Percentiles rank a stretch among this genome's conserved stretches.
Conservation (phyloP, 140 eudicot genomes). For the Senecio squalidus region DNA sequence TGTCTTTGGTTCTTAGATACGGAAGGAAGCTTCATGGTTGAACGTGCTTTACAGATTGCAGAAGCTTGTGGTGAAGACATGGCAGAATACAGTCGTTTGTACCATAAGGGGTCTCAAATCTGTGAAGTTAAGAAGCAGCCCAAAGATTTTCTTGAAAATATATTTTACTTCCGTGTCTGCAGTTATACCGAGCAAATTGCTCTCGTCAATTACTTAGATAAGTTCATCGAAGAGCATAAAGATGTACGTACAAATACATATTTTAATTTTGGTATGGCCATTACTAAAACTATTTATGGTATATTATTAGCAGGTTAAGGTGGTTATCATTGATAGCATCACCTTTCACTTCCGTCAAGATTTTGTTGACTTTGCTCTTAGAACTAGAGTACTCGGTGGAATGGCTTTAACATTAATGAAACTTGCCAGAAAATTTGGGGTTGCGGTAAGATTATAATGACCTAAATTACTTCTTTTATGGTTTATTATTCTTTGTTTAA, state of each 20-base stretch:
- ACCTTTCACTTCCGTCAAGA: slow-evolving; percentile 94
- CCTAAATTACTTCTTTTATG: slow-evolving; percentile 2
- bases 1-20: slow-evolving; percentile 53
- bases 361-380: slow-evolving; percentile 90
- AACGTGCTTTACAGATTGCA: slow-evolving; percentile 91
- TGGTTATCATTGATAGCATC: slow-evolving; percentile 76
- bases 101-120: slow-evolving; percentile 37
- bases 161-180: slow-evolving; percentile 81
- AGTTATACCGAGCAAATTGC: slow-evolving; percentile 89
- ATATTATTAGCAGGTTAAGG: slow-evolving; percentile 56
- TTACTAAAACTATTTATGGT: background rate
- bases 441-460: slow-evolving; percentile 60
- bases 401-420: slow-evolving; percentile 82
- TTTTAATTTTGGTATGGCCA: slow-evolving; percentile 1
- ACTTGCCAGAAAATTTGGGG: slow-evolving; percentile 57
- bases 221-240: slow-evolving; percentile 73
- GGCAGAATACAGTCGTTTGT: slow-evolving; percentile 41
- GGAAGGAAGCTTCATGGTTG: slow-evolving; percentile 97
- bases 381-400: slow-evolving; percentile 81
- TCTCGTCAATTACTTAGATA: slow-evolving; percentile 60
- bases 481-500: no score
- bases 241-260: slow-evolving; percentile 49
- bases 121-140: slow-evolving; percentile 40
- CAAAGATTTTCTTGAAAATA: slow-evolving; percentile 69
- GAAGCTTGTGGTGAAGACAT: slow-evolving; percentile 80